phyloP scores from a whole-genome alignment of 192 early-diverging fungal species.

The Coemansia sp. region DNA sequence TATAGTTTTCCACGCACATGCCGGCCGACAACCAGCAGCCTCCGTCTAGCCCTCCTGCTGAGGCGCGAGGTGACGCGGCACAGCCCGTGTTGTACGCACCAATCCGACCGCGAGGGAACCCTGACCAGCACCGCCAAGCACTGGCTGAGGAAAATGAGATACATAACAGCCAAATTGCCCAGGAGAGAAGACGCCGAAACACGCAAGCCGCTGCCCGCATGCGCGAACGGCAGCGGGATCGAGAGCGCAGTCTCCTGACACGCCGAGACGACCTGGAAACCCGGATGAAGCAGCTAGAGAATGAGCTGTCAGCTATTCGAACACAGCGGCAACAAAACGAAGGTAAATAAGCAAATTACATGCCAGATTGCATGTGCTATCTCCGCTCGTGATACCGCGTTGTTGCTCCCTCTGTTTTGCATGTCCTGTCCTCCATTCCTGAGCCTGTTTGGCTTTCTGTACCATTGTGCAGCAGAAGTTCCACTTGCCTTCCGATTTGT shows the following conservation, averaged over 20 bases:
- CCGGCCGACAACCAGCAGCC: slow-evolving; percentile 8
- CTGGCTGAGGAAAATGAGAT: slow-evolving; percentile 48
- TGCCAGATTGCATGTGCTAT: neutral
- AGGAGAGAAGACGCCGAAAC: slow-evolving; percentile 38
- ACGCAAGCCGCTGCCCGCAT: slow-evolving; percentile 51
- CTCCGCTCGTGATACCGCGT: neutral
- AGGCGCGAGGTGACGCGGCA: neutral
- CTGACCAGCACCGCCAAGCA: slow-evolving; percentile 51
- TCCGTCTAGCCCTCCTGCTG: neutral
- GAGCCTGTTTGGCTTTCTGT: neutral
- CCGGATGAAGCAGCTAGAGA: slow-evolving; percentile 36
- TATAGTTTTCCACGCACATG: neutral
- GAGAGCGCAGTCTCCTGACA: slow-evolving; percentile 34
- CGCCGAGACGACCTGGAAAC: slow-evolving; percentile 28
- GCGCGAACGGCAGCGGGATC: slow-evolving; percentile 50
- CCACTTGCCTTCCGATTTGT: slow-evolving; percentile 2
- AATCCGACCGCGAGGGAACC: slow-evolving; percentile 50
- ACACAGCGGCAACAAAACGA: slow-evolving; percentile 38
- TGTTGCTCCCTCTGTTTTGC: neutral
- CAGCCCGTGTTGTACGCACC: slow-evolving; percentile 19
- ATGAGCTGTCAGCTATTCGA: slow-evolving; percentile 33
- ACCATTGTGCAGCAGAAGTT: neutral
- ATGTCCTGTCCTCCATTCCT: neutral
- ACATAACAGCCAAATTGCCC: slow-evolving; percentile 26
- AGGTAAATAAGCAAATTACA: slow-evolving; percentile 26